Evolutionary conservation across 2,329 filamentous ascomycete species (phyloP).

Genomic region (Trichophaea hybrida): DNA sequence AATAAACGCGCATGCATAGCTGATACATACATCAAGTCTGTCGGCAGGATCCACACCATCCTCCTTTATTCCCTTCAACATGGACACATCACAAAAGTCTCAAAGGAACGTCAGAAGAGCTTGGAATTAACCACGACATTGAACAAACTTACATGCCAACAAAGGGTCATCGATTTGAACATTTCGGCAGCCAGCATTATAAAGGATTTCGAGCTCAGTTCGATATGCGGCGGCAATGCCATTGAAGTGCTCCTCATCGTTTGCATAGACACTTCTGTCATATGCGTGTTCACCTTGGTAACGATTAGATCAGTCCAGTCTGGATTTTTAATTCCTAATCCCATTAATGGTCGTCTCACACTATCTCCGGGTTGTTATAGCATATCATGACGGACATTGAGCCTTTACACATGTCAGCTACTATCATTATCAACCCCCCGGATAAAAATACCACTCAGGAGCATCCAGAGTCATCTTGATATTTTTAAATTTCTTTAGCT

Average conservation of each 20-base stretch:
- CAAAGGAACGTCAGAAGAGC: background rate
- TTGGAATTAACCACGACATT: background rate
- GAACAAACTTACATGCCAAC: slow-evolving; percentile 44
- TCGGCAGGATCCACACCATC: slow-evolving; percentile 57
- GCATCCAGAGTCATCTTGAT: slow-evolving; percentile 55
- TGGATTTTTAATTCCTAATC: background rate
- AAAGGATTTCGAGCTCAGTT: slow-evolving; percentile 46
- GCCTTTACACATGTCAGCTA: slow-evolving; percentile 28
- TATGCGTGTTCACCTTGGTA: slow-evolving; percentile 38
- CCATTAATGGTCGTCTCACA: background rate
- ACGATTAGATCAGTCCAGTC: background rate
- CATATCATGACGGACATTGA: slow-evolving; percentile 47
- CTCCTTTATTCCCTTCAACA: slow-evolving; percentile 53
- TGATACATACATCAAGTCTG: slow-evolving; percentile 42
- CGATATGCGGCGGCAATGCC: slow-evolving; percentile 53
- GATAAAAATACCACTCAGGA: slow-evolving; percentile 40
- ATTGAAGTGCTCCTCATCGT: slow-evolving; percentile 47
- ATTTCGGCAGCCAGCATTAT: slow-evolving; percentile 48
- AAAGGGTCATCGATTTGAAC: slow-evolving; percentile 56
- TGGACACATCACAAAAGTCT: slow-evolving; percentile 62
- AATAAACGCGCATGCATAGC: background rate
- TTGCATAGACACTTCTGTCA: slow-evolving; percentile 42
- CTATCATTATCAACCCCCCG: background rate
- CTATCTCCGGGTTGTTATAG: background rate
- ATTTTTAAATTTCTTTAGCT: slow-evolving; percentile 45